These are phyloP conservation scores for Eucalyptus caleyi DNA, from an alignment of 345 rosid genomes.

Conservation along the genomic window DNA sequence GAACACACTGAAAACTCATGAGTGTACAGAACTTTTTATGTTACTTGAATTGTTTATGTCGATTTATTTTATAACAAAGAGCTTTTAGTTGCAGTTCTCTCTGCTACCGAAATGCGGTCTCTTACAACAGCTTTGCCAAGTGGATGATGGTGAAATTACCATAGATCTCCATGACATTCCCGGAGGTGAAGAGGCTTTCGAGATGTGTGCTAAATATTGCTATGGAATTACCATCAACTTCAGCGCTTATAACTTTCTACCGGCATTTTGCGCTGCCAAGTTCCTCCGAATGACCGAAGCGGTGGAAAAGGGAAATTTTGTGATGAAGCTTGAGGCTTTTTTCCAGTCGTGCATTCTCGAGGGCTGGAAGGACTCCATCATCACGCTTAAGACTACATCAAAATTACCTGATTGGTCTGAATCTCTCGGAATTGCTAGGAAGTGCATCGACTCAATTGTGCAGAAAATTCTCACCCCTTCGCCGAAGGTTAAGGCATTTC, in stretches of 20 bases:
- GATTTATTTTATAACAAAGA: neutral
- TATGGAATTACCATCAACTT: conserved; percentile 86
- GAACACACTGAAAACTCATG: neutral
- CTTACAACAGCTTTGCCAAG: conserved; percentile 49
- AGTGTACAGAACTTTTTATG: neutral
- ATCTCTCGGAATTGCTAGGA: conserved; percentile 69
- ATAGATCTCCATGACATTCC: conserved; percentile 84
- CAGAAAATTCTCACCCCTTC: conserved; percentile 77
- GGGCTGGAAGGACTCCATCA: conserved; percentile 96
- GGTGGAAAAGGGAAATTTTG: conserved; percentile 67
- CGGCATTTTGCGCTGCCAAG: conserved; percentile 84
- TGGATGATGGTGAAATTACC: conserved; percentile 32
- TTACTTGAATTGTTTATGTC: neutral
- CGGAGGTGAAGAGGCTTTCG: conserved; percentile 92
- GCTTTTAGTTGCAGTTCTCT: conserved; percentile 45
- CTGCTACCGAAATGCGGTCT: conserved; percentile 91
- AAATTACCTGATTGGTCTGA: conserved; percentile 83
- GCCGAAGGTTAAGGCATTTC: conserved; percentile 32
- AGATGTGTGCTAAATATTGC: conserved; percentile 90
- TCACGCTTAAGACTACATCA: conserved; percentile 49
- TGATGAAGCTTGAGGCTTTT: conserved; percentile 75
- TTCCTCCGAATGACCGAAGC: conserved; percentile 88
- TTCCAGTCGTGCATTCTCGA: conserved; percentile 81
- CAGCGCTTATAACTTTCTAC: conserved; percentile 74
- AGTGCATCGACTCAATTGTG: conserved; percentile 74